Percentiles rank a stretch among this genome's conserved stretches.
These are phyloP conservation scores for Thuidium tamariscinum DNA, from an alignment of 225 moss, liverwort and hornwort genomes.

Conservation along the genomic window DNA sequence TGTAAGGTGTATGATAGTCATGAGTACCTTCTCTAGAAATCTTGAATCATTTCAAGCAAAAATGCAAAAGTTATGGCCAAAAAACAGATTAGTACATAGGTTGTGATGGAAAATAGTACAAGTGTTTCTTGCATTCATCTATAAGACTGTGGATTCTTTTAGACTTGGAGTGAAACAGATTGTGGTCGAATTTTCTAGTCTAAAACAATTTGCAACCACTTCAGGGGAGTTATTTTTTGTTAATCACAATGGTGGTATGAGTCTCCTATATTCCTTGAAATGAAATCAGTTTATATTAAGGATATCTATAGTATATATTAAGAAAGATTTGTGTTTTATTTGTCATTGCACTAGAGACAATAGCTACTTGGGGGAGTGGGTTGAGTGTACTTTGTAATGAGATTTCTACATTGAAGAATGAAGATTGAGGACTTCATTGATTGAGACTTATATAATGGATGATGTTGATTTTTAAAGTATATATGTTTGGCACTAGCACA, in stretches of 20 bases:
- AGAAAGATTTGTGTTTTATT: not conserved
- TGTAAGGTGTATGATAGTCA: too few species aligned
- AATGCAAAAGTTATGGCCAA: too few species aligned
- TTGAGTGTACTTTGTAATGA: not conserved
- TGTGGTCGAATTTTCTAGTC: slow-evolving; percentile 11
- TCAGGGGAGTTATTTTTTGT: not conserved
- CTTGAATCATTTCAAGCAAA: too few species aligned
- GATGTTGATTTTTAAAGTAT: not conserved
- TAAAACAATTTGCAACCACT: not conserved
- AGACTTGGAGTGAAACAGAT: slow-evolving; percentile 24
- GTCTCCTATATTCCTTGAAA: not conserved
- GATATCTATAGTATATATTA: not conserved
- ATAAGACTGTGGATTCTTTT: not conserved
- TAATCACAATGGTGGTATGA: slow-evolving; percentile 16
- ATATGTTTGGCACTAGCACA: not conserved
- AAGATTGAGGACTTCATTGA: not conserved
- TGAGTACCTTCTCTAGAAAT: too few species aligned
- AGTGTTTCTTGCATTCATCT: too few species aligned
- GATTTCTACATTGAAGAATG: not conserved
- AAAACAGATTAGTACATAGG: too few species aligned
- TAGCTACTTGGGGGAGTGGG: not conserved
- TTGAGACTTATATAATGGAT: not conserved
- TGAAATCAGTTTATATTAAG: not conserved
- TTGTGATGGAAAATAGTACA: too few species aligned
- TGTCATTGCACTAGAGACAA: not conserved